Evolutionary conservation across 1,284 basidiomycete species (phyloP).

Genomic region (Kalmanozyma brasiliensis): DNA sequence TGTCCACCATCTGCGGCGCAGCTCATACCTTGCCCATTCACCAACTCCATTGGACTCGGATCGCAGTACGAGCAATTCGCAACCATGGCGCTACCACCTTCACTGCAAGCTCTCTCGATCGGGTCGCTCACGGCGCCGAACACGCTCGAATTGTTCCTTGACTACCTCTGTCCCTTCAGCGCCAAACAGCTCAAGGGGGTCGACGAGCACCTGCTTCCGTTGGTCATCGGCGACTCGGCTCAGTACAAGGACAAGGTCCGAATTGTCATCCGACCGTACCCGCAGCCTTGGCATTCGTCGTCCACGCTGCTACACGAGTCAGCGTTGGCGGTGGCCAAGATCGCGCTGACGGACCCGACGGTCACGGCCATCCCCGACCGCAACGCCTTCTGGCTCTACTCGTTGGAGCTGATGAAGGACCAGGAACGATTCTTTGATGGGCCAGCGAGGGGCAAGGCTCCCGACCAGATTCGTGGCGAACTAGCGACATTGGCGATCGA

Average conservation of each 20-base stretch:
- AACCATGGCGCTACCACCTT: conserved; percentile 83
- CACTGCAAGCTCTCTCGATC: conserved; percentile 78
- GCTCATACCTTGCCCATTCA: no score
- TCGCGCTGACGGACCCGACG: conserved; percentile 56
- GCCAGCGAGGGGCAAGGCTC: conserved; percentile 77
- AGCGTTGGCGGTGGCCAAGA: conserved; percentile 77
- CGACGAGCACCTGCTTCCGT: conserved; percentile 67
- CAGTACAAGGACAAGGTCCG: conserved; percentile 80
- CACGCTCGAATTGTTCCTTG: conserved; percentile 80
- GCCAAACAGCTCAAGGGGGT: conserved; percentile 69
- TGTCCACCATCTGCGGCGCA: no score
- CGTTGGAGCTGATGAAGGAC: conserved; percentile 76
- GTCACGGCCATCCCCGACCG: conserved; percentile 26
- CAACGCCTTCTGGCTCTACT: conserved; percentile 62
- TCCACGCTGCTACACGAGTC: conserved; percentile 84
- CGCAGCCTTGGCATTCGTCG: conserved; percentile 73
- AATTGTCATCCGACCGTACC: conserved; percentile 81
- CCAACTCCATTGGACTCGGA: not conserved
- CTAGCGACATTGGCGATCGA: conserved; percentile 74
- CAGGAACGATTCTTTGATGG: conserved; percentile 84
- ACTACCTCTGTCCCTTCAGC: conserved; percentile 73
- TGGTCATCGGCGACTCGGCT: conserved; percentile 54
- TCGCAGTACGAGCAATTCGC: not conserved
- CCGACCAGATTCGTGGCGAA: conserved; percentile 79
- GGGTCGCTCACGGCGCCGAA: conserved; percentile 78